Evolutionary conservation across 176 grass and related monocot species (phyloP), one percentile per base, ranked within the genome.

Genomic region (Areca catechu): DNA sequence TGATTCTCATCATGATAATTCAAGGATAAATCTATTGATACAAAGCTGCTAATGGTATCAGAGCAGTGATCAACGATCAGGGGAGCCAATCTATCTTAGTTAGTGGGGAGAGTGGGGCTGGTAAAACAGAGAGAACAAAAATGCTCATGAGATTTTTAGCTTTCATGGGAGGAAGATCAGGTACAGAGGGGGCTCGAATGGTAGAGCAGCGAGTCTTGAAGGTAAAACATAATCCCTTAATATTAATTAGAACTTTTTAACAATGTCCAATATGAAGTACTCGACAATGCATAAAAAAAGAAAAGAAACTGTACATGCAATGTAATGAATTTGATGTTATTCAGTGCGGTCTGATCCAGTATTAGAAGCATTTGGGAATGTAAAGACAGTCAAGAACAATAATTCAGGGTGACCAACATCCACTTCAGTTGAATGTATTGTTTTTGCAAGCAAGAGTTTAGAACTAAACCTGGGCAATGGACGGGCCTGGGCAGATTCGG

Each of bases 101-200:
- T 30, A 95, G 90, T 22, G 90, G 90, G 20, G 90, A 95, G 79
- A 95, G 90, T 71, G 86, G 90, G n/a, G 86, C 90, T 25, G 90
- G 90, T 28, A 95, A 95, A 79, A 95, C 90, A 30, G 90, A 89
- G 76, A 95, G 82, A 14, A 95, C 90, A 3, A 95, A 95, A 58
- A 95, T 95, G 90, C 79, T 95, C 47, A 95, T 95, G 90, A n/a
- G n/a, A 61, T 95, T 89, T 54, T 79, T 95, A 20, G 90, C 90
- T 3, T 95, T 89, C 79, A 95, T 95, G 86, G 90, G 90, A 5
- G 90, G 90, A 57, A 68, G 86, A 76, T 89, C 90, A 1, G 82
- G 85, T 34, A 84, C 77, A 0, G 90, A 95, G 67, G 90, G n/a
- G 86, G n/a, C n/a, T 4, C 79, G 90, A 29, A 95, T 86, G 1